Percentiles rank a stretch among this genome's conserved stretches.
Evolutionary conservation across 2,329 filamentous ascomycete genomes (phyloP).

Genomic region (Hirsutella minnesotensis): DNA sequence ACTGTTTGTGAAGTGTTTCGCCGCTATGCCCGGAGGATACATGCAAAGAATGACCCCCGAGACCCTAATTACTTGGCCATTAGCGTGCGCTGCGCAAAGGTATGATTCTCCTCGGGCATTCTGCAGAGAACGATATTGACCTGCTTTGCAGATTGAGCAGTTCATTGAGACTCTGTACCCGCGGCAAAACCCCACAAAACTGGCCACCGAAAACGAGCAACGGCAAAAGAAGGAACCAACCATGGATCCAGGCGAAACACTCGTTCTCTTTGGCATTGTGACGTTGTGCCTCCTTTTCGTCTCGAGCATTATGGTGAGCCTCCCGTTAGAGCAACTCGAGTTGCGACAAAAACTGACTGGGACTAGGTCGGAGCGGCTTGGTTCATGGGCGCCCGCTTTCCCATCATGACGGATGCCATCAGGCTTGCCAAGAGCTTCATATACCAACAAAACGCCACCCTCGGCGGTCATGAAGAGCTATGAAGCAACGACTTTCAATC

Average conservation of each 20-base stretch:
- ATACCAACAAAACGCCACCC: conserved; percentile 13
- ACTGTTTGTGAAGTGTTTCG: conserved; percentile 75
- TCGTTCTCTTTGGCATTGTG: conserved; percentile 56
- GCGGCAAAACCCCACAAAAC: conserved; percentile 57
- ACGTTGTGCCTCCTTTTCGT: conserved; percentile 59
- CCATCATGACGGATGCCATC: conserved; percentile 25
- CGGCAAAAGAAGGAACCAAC: conserved; percentile 27
- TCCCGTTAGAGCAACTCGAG: too few relatives aligned
- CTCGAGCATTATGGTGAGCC: conserved; percentile 63
- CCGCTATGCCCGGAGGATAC: conserved; percentile 66
- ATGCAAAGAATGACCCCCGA: conserved; percentile 84
- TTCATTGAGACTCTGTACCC: conserved; percentile 94
- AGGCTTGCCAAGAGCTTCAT: conserved; percentile 12
- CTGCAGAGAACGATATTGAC: not conserved
- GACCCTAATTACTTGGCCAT: conserved; percentile 91
- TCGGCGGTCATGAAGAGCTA: conserved; percentile 22
- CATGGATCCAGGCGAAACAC: conserved; percentile 45
- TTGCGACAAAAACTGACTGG: not conserved
- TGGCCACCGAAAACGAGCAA: conserved; percentile 28
- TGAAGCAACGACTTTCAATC: conserved; percentile 10
- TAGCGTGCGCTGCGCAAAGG: conserved; percentile 79
- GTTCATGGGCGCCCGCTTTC: conserved; percentile 72
- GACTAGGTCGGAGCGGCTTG: conserved; percentile 66
- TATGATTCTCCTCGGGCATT: conserved; percentile 23
- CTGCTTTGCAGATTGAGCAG: conserved; percentile 60